Evolutionary conservation across 495 filamentous ascomycete genomes (phyloP).

Genomic region (Xylaria curta): DNA sequence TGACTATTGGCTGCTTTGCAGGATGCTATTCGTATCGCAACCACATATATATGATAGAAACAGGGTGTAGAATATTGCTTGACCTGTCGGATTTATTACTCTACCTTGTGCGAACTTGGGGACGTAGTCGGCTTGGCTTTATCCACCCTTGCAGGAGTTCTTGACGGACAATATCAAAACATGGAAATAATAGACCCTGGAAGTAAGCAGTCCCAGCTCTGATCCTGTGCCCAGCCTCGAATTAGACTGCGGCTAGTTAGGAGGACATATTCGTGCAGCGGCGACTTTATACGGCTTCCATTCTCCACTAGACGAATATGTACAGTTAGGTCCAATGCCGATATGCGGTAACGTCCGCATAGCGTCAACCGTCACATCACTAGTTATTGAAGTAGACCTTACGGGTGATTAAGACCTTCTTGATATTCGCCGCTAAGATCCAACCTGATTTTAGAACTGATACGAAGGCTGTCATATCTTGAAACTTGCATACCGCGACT

Average conservation of each 20-base stretch:
- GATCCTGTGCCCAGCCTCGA: neutral
- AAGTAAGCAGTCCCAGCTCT: neutral
- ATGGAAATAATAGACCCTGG: constrained; percentile 8
- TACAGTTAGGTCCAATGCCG: neutral
- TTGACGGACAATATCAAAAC: constrained; percentile 2
- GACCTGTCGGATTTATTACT: constrained; percentile 3
- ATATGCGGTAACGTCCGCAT: neutral
- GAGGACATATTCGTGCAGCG: neutral
- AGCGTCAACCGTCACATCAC: neutral
- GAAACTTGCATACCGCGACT: neutral
- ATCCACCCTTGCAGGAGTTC: neutral
- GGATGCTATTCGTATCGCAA: neutral
- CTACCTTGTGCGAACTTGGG: neutral
- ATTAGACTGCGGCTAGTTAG: neutral
- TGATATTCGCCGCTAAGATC: neutral
- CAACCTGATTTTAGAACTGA: neutral
- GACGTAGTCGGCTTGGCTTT: neutral
- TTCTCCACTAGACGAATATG: neutral
- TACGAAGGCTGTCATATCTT: neutral
- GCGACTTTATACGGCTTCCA: neutral
- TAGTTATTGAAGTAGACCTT: neutral
- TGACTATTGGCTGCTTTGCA: neutral
- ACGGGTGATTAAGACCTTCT: neutral
- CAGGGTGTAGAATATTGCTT: neutral
- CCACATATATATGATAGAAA: neutral